Percentiles rank a stretch among this genome's conserved stretches.
phyloP scores from a whole-genome alignment of 371 early-diverging fungal species.

The Mucor irregularis region DNA sequence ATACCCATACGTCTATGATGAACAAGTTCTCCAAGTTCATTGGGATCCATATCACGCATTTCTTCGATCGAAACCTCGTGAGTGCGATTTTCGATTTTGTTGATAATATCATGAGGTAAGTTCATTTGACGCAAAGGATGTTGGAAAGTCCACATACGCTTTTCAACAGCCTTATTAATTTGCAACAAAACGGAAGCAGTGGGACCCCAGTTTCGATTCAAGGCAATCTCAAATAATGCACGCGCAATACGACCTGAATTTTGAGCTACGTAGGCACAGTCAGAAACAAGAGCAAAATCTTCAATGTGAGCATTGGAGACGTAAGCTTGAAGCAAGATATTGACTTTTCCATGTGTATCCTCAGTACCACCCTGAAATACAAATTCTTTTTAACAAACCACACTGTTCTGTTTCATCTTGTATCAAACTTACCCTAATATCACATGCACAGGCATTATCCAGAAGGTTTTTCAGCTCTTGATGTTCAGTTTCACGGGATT shows the following conservation, averaged over 20 bases:
- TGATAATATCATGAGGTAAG: slow-evolving; percentile 72
- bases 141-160: slow-evolving; percentile 94
- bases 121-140: slow-evolving; percentile 90
- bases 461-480: slow-evolving; percentile 76
- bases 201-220: slow-evolving; percentile 90
- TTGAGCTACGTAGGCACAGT: slow-evolving; percentile 90
- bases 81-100: slow-evolving; percentile 69
- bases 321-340: slow-evolving; percentile 86
- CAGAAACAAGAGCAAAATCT: slow-evolving; percentile 93
- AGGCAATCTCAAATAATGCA: slow-evolving; percentile 92
- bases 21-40: slow-evolving; percentile 87
- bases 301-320: slow-evolving; percentile 81
- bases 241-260: slow-evolving; percentile 94
- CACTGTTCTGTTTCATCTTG: background rate
- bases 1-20: slow-evolving; percentile 79
- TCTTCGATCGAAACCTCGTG: slow-evolving; percentile 65
- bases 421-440: slow-evolving; percentile 63
- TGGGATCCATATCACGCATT: slow-evolving; percentile 83
- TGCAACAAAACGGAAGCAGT: slow-evolving; percentile 78
- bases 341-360: slow-evolving; percentile 86
- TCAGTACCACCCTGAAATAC: slow-evolving; percentile 55
- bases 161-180: slow-evolving; percentile 88
- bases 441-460: slow-evolving; percentile 76
- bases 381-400: background rate
- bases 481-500: slow-evolving; percentile 84